These are phyloP conservation scores for Solanum sparsipilum DNA, from an alignment of 257 asterid species.

Conservation along the genomic window DNA sequence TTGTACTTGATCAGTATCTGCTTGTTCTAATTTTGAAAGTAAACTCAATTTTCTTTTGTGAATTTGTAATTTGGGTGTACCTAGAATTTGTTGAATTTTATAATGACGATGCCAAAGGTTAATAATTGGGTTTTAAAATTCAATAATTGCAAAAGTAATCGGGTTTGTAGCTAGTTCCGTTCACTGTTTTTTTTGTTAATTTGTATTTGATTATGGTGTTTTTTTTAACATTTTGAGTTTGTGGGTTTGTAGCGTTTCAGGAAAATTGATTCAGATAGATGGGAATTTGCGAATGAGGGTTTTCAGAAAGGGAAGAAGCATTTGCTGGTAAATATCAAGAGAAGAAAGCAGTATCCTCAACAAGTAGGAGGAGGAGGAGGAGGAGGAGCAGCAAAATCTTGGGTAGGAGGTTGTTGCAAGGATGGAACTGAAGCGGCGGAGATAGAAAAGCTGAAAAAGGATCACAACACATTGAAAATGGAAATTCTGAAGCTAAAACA, in stretches of 20 bases:
- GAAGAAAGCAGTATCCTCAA: slow-evolving; percentile 48
- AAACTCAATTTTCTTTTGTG: background rate
- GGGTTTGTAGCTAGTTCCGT: too few relatives aligned
- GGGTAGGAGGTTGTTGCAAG: slow-evolving; percentile 18
- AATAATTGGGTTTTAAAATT: too few relatives aligned
- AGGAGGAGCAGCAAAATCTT: background rate
- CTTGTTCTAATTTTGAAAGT: background rate
- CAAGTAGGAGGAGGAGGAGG: background rate
- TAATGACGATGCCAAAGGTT: too few relatives aligned
- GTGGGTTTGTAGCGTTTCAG: slow-evolving; percentile 51
- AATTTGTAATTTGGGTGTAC: background rate
- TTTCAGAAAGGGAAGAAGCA: slow-evolving; percentile 72
- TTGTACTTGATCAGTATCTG: too few relatives aligned
- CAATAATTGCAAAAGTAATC: too few relatives aligned
- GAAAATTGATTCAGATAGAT: slow-evolving; percentile 76
- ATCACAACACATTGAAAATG: slow-evolving; percentile 23
- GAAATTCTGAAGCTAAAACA: slow-evolving; percentile 49
- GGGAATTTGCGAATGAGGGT: slow-evolving; percentile 77
- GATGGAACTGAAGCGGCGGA: slow-evolving; percentile 25
- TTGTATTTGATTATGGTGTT: background rate
- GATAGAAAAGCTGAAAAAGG: slow-evolving; percentile 37
- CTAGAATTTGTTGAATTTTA: too few relatives aligned
- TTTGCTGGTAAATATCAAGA: slow-evolving; percentile 60
- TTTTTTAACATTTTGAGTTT: background rate
- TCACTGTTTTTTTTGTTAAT: background rate